Conservation (phyloP, 192 early-diverging fungal genomes). For the Obelidium mucronatum region DNA sequence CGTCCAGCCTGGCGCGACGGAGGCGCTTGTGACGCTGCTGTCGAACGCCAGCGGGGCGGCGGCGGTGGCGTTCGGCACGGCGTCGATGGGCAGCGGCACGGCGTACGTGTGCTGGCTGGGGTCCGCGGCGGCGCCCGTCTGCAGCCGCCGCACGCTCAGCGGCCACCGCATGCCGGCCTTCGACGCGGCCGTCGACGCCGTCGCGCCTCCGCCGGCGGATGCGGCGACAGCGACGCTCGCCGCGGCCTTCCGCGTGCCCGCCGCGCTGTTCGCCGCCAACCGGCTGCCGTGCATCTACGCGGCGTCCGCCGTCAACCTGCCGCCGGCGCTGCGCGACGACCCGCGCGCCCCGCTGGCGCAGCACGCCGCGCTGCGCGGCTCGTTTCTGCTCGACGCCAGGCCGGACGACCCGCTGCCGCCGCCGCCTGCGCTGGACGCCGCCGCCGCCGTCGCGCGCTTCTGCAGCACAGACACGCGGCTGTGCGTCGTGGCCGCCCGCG, state of each 20-base stretch:
- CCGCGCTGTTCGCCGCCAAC: neutral
- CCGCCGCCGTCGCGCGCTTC: no score
- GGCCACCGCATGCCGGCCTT: neutral
- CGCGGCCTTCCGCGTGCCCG: no score
- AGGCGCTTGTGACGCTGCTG: neutral
- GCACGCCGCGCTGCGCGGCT: no score
- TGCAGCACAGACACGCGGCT: neutral
- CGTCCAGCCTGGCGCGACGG: neutral
- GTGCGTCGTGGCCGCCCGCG: slow-evolving; percentile 4
- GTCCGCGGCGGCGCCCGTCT: no score
- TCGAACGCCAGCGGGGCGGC: neutral
- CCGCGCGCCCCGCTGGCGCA: no score
- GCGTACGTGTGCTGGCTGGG: neutral
- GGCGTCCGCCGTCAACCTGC: neutral
- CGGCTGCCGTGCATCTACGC: neutral
- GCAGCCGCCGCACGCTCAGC: neutral
- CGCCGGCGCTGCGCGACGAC: no score
- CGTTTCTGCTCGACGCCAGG: neutral
- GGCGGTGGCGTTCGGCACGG: neutral
- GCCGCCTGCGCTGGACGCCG: no score
- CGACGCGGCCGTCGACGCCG: neutral
- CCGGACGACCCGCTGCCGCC: no score
- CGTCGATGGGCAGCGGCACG: neutral
- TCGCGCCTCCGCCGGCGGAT: neutral
- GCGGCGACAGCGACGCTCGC: neutral